Evolutionary conservation across 106 monocot genomes (phyloP), one percentile per base, ranked within the genome.

Genomic region (Dioscorea dumetorum): DNA sequence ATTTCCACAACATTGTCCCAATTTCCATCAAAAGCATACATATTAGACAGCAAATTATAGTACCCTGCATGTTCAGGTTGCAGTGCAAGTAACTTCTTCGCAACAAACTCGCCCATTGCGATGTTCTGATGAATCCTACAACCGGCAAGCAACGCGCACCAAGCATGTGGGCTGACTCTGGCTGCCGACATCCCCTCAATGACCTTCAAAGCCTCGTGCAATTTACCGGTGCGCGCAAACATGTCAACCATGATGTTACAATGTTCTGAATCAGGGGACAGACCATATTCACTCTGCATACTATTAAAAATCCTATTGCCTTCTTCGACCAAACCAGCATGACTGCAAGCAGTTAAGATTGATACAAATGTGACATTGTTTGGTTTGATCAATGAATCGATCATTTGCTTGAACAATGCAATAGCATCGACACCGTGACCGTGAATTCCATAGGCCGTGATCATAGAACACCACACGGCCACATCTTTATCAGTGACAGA

Each of bases 91-190:
- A 90, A 74, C 13, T 70, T 90, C 19, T 24, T 77, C 4, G 79
- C 84, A 7, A 77, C 89, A 35, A 78, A 12, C 61, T 85, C 70
- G 14, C 82, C 77, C 19, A 85, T 82, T 64, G 70, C 73, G 12
- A 69, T 60, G 59, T 79, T 70, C 4, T 64, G 50, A 51, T 89
- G 82, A 35, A 49, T 75, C 50, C 77, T 72, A 41, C 85, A 90
- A 8, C 77, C 89, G 61, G 89, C 79, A 69, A 90, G 85, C 78
- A 90, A 82, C 12, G 89, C 85, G 60, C 82, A 80, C 82, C 76
- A 85, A 62, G 66, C 57, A 56, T 82, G 82, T 22, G 85, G 69
- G 17, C 60, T 20, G 11, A 52, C 72, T 41, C 41, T 5, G 8
- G 64, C 59, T 4, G 8, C 28, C 12, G 61, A 53, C 65, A 80